Conservation (phyloP, 305 asterid genomes). For the Fraxinus paxiana region DNA sequence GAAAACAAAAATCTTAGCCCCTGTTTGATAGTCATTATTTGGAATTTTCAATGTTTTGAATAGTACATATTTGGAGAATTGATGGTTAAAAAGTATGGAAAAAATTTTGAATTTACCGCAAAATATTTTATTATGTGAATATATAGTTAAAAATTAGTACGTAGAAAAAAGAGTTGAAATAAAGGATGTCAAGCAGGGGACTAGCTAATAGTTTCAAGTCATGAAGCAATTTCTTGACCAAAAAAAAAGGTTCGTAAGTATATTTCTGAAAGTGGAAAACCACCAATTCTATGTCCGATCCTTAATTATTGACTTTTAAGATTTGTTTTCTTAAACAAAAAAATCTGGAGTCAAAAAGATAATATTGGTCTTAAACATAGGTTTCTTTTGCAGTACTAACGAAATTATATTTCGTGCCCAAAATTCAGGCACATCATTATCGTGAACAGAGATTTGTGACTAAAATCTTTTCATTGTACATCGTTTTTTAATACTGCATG, state of each 20-base stretch:
- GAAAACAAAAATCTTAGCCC: background rate
- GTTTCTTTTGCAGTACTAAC: background rate
- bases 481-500: background rate
- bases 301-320: background rate
- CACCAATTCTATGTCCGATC: background rate
- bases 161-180: too few species aligned
- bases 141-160: too few species aligned
- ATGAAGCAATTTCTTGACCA: background rate
- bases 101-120: too few species aligned
- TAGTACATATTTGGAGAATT: too few species aligned
- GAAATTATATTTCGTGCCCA: background rate
- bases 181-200: too few species aligned
- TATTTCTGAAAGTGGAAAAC: background rate
- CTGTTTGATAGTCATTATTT: too few species aligned
- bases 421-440: background rate
- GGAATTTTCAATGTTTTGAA: too few species aligned
- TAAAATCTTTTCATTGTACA: background rate
- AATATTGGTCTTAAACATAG: background rate
- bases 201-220: background rate
- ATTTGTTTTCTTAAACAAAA: background rate
- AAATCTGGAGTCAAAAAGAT: background rate
- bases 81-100: too few species aligned
- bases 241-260: background rate
- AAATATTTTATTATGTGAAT: too few species aligned
- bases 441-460: background rate